phyloP scores from a whole-genome alignment of 805 yeast genomes.

The Suhomyces sp. region DNA sequence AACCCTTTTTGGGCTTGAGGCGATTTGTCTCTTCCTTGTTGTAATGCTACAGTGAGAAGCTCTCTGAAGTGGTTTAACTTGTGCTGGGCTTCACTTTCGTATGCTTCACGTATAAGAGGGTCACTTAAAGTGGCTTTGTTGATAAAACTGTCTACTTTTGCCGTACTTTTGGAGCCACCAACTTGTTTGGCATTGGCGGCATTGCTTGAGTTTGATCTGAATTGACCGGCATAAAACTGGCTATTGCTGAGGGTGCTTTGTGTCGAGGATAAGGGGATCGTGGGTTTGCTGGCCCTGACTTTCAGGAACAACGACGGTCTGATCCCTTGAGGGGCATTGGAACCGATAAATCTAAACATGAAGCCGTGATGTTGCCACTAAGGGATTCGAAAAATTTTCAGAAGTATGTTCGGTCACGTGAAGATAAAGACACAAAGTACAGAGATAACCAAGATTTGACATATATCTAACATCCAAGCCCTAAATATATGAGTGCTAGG shows the following conservation, averaged over 20 bases:
- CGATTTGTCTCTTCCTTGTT: constrained; percentile 6
- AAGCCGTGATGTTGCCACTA: constrained; percentile 1
- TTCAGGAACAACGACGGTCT: constrained; percentile 38
- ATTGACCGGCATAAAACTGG: constrained; percentile 7
- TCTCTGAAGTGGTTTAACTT: constrained; percentile 29
- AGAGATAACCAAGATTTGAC: neutral
- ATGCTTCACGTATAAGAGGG: constrained; percentile 19
- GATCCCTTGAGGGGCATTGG: constrained; percentile 35
- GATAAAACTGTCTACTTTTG: constrained; percentile 18
- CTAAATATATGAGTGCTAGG: no score
- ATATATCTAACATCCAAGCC: no score
- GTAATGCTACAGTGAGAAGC: constrained; percentile 22
- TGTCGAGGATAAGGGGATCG: constrained; percentile 3
- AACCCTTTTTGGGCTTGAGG: constrained; percentile 6
- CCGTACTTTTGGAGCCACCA: constrained; percentile 2
- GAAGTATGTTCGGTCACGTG: constrained; percentile 3
- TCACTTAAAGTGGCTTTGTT: constrained; percentile 17
- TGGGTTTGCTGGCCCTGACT: constrained; percentile 26
- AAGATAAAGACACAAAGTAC: neutral
- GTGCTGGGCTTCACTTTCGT: constrained; percentile 16
- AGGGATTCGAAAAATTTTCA: constrained; percentile 3
- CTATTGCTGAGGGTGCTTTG: neutral
- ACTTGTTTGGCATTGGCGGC: constrained; percentile 3
- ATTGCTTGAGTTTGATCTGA: constrained; percentile 20
- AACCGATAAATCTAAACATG: constrained; percentile 39